These are phyloP conservation scores for Oryza rufipogon DNA, from an alignment of 176 grass and related monocot genomes.

Conservation along the genomic window DNA sequence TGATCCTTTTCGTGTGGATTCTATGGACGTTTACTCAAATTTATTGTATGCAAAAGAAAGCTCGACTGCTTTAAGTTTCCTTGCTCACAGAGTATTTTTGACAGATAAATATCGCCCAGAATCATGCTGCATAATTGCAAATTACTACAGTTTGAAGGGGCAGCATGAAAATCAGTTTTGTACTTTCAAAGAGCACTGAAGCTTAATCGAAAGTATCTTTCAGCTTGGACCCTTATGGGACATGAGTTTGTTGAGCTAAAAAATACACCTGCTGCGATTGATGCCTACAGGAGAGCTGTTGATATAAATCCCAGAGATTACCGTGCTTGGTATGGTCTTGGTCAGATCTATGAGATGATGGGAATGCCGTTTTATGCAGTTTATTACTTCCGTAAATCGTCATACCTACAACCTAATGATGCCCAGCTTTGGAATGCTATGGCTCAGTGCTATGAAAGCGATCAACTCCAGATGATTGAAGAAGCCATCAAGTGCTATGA, in stretches of 20 bases:
- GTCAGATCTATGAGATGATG: slow-evolving; percentile 99
- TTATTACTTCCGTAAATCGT: slow-evolving; percentile 87
- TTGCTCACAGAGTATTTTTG: slow-evolving; percentile 96
- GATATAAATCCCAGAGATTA: slow-evolving; percentile 98
- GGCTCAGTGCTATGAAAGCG: slow-evolving; percentile 97
- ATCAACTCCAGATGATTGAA: slow-evolving; percentile 84
- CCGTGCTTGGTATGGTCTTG: slow-evolving; percentile 97
- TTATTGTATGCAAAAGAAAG: slow-evolving; percentile 96
- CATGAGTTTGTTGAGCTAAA: slow-evolving; percentile 99
- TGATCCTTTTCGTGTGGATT: slow-evolving; percentile 94
- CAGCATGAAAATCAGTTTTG: slow-evolving; percentile 88
- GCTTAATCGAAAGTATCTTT: slow-evolving; percentile 95
- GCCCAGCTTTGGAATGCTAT: slow-evolving; percentile 96
- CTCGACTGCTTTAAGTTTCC: slow-evolving; percentile 86
- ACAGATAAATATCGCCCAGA: slow-evolving; percentile 96
- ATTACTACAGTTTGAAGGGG: slow-evolving; percentile 99
- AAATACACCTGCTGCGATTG: slow-evolving; percentile 95
- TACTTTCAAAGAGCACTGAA: slow-evolving; percentile 91
- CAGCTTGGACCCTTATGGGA: slow-evolving; percentile 98
- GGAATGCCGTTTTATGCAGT: slow-evolving; percentile 91
- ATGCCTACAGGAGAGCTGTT: slow-evolving; percentile 91
- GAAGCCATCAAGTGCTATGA: slow-evolving; percentile 96
- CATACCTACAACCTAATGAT: slow-evolving; percentile 91
- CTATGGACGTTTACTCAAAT: slow-evolving; percentile 97
- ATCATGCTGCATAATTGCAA: slow-evolving; percentile 99